Evolutionary conservation across 495 filamentous ascomycete genomes (phyloP).

Genomic region (Xylaria intraflava): DNA sequence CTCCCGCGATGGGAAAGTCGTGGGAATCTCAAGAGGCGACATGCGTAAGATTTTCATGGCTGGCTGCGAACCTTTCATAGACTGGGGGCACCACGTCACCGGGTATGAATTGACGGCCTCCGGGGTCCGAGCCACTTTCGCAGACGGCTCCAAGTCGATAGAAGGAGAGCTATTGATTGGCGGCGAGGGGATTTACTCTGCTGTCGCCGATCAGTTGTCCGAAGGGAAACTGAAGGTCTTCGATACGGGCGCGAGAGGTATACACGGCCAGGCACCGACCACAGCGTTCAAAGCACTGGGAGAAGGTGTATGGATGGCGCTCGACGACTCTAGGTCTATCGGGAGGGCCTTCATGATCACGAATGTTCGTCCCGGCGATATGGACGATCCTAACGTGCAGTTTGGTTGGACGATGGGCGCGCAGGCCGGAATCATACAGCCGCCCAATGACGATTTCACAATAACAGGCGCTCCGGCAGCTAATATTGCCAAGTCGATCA

Average conservation of each 20-base stretch:
- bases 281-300: conserved; percentile 48
- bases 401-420: conserved; percentile 53
- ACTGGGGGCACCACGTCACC: conserved; percentile 41
- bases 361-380: conserved; percentile 48
- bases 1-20: conserved; percentile 43
- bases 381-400: conserved; percentile 44
- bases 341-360: conserved; percentile 46
- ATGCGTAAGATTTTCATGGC: conserved; percentile 43
- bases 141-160: conserved; percentile 44
- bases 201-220: conserved; percentile 45
- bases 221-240: conserved; percentile 43
- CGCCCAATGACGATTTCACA: conserved; percentile 45
- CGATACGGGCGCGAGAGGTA: conserved; percentile 49
- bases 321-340: conserved; percentile 32
- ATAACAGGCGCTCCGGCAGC: conserved; percentile 45
- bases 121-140: conserved; percentile 42
- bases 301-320: conserved; percentile 45
- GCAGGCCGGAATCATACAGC: conserved; percentile 42
- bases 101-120: conserved; percentile 30
- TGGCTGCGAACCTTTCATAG: conserved; percentile 40
- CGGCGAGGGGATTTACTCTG: conserved; percentile 48
- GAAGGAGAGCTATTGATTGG: conserved; percentile 45
- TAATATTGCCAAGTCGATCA: conserved; percentile 42
- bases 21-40: conserved; percentile 47
- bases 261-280: conserved; percentile 49